Evolutionary conservation across 1,139 yeast genomes (phyloP).

Genomic region (Geotrichum restrictum): DNA sequence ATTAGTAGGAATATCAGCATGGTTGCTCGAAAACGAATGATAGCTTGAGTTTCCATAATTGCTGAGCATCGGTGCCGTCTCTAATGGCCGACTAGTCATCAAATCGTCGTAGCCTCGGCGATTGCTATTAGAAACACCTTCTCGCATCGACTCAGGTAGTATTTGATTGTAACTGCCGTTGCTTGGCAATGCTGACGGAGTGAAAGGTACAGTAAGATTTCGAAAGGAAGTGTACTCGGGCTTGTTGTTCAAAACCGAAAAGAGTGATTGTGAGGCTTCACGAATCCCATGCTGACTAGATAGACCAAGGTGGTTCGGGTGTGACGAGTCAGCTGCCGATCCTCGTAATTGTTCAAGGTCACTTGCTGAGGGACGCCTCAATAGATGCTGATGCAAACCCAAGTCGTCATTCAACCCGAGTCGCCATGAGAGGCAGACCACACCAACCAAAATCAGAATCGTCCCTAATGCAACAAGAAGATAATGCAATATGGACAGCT

Average conservation of each 20-base stretch:
- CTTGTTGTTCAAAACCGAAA: background rate
- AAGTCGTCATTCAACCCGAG: conserved; percentile 23
- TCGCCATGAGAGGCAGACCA: conserved; percentile 50
- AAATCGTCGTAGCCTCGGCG: background rate
- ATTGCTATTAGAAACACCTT: background rate
- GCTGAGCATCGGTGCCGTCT: conserved; percentile 5
- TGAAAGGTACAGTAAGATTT: background rate
- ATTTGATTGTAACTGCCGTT: background rate
- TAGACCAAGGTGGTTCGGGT: background rate
- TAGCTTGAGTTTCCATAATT: conserved; percentile 8
- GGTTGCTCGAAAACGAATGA: conserved; percentile 12
- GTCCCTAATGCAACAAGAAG: conserved; percentile 52
- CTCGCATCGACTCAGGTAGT: background rate
- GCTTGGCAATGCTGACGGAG: background rate
- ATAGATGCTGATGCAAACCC: conserved; percentile 17
- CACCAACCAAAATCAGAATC: conserved; percentile 49
- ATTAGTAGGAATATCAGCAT: conserved; percentile 3
- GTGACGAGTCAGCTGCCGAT: background rate
- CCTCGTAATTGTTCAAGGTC: conserved; percentile 8
- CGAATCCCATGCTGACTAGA: background rate
- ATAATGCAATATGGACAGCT: conserved; percentile 42
- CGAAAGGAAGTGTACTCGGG: conserved; percentile 2
- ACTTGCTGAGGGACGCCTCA: conserved; percentile 1
- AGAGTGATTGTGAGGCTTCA: background rate
- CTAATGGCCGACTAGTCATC: background rate